Evolutionary conservation across 2,329 filamentous ascomycete genomes (phyloP).

Genomic region (Ophiostoma montium): DNA sequence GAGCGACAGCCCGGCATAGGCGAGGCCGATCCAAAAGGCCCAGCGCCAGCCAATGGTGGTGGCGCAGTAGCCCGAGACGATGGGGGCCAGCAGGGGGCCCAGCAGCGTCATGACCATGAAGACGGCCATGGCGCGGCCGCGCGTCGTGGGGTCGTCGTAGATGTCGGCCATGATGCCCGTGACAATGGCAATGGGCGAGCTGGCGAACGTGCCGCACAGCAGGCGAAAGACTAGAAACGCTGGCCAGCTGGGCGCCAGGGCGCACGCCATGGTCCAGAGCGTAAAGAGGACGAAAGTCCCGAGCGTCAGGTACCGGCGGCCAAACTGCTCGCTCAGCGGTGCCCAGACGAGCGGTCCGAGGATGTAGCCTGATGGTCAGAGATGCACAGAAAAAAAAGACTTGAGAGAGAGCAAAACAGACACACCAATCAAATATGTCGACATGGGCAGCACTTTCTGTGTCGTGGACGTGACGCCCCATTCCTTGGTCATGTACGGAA

Average conservation of each 20-base stretch:
- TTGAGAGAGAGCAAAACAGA: not conserved
- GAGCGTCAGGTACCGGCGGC: conserved; percentile 34
- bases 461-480: conserved; percentile 38
- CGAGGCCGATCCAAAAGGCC: conserved; percentile 56
- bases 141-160: conserved; percentile 38
- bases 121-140: conserved; percentile 46
- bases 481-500: conserved; percentile 40
- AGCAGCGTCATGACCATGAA: conserved; percentile 47
- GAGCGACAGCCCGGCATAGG: conserved; percentile 50
- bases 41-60: conserved; percentile 50
- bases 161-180: conserved; percentile 53
- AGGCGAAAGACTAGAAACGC: conserved; percentile 41
- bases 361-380: conserved; percentile 5
- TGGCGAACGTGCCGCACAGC: conserved; percentile 35
- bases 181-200: conserved; percentile 47
- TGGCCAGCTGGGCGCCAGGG: conserved; percentile 36
- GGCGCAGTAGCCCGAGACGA: conserved; percentile 48
- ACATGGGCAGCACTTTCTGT: conserved; percentile 42
- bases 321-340: conserved; percentile 51
- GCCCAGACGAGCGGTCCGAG: conserved; percentile 44
- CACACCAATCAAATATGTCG: conserved; percentile 35
- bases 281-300: conserved; percentile 33
- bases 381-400: not conserved
- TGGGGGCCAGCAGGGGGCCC: conserved; percentile 52
- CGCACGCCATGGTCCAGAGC: conserved; percentile 41